A percentile compares a stretch with the other conserved stretches of the same genome.
phyloP scores from a whole-genome alignment of 176 grass and related monocot species.

The Melocanna baccifera region DNA sequence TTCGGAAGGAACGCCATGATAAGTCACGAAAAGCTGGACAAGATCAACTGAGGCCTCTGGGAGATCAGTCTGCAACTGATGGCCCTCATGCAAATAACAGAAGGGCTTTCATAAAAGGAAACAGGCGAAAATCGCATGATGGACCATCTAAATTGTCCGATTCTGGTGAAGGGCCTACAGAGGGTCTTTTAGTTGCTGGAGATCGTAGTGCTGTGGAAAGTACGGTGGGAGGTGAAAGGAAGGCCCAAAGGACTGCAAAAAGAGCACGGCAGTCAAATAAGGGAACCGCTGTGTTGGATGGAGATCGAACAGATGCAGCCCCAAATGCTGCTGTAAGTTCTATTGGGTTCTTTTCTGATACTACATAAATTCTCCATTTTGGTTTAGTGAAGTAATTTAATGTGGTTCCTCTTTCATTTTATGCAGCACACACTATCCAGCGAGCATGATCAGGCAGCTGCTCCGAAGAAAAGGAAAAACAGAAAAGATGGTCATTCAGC shows the following conservation, averaged over 20 bases:
- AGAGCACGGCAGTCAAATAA: constrained; percentile 43
- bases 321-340: constrained; percentile 27
- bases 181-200: constrained; percentile 17
- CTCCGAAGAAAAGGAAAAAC: constrained; percentile 45
- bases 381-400: not conserved
- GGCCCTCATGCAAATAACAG: constrained; percentile 6
- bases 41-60: constrained; percentile 13
- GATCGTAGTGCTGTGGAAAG: not conserved
- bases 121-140: constrained; percentile 29
- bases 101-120: constrained; percentile 46
- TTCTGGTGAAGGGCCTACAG: constrained; percentile 6
- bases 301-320: not conserved
- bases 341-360: not conserved
- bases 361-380: constrained; percentile 5
- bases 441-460: not conserved
- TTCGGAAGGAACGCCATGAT: constrained; percentile 24
- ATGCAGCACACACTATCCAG: constrained; percentile 36
- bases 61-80: constrained; percentile 20
- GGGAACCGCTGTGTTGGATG: constrained; percentile 11
- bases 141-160: constrained; percentile 32
- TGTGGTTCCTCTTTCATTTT: constrained; percentile 6
- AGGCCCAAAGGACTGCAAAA: constrained; percentile 36
- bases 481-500: constrained; percentile 30
- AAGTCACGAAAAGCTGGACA: constrained; percentile 28
- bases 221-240: not conserved